Evolutionary conservation across 768 basidiomycete genomes (phyloP).

Genomic region (Suillus placidus): DNA sequence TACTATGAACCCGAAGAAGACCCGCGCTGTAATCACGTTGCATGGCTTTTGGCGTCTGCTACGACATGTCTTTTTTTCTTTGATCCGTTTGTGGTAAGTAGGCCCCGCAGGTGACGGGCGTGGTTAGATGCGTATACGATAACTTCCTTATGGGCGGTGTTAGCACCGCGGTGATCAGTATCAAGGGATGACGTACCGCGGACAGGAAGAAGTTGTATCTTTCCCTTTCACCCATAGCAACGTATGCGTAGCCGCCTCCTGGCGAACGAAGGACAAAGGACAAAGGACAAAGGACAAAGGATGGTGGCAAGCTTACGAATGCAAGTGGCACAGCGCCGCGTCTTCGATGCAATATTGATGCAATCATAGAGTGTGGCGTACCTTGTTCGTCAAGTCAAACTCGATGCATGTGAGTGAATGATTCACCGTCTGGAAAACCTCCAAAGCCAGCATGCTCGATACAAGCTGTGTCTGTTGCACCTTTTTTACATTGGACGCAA

Average conservation of each 20-base stretch:
- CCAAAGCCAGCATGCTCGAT: background rate
- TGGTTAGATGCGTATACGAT: background rate
- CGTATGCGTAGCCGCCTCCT: background rate
- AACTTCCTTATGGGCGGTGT: background rate
- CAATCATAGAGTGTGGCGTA: background rate
- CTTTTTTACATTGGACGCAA: background rate
- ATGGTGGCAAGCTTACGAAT: background rate
- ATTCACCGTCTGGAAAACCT: background rate
- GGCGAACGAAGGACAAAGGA: background rate
- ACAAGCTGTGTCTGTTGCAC: background rate
- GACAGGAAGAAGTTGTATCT: background rate
- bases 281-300: background rate
- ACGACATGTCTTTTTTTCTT: background rate
- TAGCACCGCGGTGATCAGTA: background rate
- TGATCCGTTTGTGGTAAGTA: slow-evolving; percentile 3
- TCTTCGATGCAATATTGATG: background rate
- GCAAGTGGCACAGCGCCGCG: background rate
- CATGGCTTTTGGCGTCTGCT: background rate
- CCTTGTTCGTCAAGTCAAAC: background rate
- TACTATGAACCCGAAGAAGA: background rate
- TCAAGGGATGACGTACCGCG: background rate
- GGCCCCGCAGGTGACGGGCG: background rate
- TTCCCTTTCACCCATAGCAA: background rate
- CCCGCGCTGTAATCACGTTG: slow-evolving; percentile 3
- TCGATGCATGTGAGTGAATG: background rate